Conservation (phyloP, 345 rosid species). For the Clarkia xantiana region DNA sequence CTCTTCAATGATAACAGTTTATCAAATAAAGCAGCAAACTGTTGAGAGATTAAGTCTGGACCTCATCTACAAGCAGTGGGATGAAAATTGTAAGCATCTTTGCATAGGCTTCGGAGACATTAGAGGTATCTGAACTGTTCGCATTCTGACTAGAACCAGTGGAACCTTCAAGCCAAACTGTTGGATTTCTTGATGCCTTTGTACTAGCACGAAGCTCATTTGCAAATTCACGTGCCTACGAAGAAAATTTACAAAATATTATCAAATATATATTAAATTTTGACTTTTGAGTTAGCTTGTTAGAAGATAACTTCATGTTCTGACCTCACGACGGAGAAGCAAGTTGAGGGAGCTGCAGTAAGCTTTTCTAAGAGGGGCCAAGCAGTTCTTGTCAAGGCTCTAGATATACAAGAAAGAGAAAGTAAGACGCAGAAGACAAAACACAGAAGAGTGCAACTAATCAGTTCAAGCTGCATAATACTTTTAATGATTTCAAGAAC, state of each 20-base stretch:
- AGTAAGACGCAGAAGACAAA: not conserved
- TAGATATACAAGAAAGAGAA: slow-evolving; percentile 19
- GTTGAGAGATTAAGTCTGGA: slow-evolving; percentile 14
- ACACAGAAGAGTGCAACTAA: slow-evolving; percentile 3
- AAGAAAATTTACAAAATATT: not conserved
- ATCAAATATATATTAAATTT: not conserved
- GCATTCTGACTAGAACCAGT: slow-evolving; percentile 65
- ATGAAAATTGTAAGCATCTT: slow-evolving; percentile 94
- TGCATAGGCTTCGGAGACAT: slow-evolving; percentile 93
- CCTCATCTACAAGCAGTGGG: slow-evolving; percentile 99
- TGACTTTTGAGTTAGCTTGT: too few species aligned
- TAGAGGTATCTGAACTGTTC: slow-evolving; percentile 60
- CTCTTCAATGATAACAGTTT: slow-evolving; percentile 8
- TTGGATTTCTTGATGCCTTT: slow-evolving; percentile 87
- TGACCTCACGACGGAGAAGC: slow-evolving; percentile 97
- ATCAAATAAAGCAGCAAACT: slow-evolving; percentile 6
- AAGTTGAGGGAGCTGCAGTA: slow-evolving; percentile 93
- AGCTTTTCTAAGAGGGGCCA: slow-evolving; percentile 88
- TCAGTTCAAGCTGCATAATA: not conserved
- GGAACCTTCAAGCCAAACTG: slow-evolving; percentile 92
- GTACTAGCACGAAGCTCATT: slow-evolving; percentile 99
- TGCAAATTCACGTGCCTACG: slow-evolving; percentile 95
- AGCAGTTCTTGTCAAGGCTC: slow-evolving; percentile 88
- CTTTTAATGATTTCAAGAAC: too few species aligned
- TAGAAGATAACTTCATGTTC: slow-evolving; percentile 13